Evolutionary conservation across 148 eudicot genomes (phyloP), one percentile per base, ranked within the genome.

Genomic region (Amaranthus palmeri): DNA sequence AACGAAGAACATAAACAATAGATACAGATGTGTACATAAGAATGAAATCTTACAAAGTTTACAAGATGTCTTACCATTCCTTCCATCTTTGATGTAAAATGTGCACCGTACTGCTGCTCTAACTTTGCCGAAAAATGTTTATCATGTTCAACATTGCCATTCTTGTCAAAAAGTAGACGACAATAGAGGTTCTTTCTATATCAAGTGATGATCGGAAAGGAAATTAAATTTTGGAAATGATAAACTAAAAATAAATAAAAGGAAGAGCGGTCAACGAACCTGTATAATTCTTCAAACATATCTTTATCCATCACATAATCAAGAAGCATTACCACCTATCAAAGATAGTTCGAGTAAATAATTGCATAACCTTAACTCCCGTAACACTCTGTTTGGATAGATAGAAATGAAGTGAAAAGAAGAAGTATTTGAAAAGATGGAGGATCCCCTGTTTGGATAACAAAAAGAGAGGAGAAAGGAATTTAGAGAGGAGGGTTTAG

Each of bases 51-150:
- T 45, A 54, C 15, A 52, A 9, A 61, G n/a, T 10, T 4, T 42
- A 54, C 4, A n/a, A 60, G 15, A 62, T 72, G 73, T 60, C 80
- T 50, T 55, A 86, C 93, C 93, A 88, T 91, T 5, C 97, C 97
- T 82, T 91, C 97, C 97, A 91, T 91, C 78, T 88, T 91, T 69
- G 97, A 91, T 10, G 97, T 91, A 68, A 91, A 91, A 70, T 91
- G 97, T 62, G 83, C 91, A 67, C 97, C 97, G 69, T 93, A 91
- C 71, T 87, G 93, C 76, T 91, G 97, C 87, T 91, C 88, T 83
- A 91, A 74, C 71, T 91, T 91, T 69, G 93, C 76, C 47, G 87
- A 77, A 52, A 91, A 84, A 79, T 91, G 88, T 77, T 90, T 89
- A 79, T 91, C 97, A 55, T 88, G 97, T 75, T 91, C 93, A 76